Conservation (phyloP, 768 basidiomycete species). For the Saitozyma podzolica region DNA sequence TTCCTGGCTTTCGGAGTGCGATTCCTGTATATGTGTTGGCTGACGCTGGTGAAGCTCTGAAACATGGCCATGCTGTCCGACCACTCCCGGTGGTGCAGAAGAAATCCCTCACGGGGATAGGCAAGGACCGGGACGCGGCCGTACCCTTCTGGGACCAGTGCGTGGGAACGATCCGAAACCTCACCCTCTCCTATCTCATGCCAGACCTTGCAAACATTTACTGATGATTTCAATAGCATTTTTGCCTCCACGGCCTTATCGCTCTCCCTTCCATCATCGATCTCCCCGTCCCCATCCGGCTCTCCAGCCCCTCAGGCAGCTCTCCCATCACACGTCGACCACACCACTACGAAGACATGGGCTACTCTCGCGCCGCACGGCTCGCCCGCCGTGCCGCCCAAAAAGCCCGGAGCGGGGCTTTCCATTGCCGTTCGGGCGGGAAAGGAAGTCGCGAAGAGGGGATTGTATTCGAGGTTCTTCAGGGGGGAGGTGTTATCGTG, state of each 20-base stretch:
- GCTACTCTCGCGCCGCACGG: constrained; percentile 44
- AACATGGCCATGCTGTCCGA: constrained; percentile 71
- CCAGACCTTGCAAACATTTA: not conserved
- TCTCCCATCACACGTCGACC: constrained; percentile 63
- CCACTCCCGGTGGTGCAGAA: constrained; percentile 81
- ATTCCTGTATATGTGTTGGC: not conserved
- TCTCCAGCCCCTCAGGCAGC: constrained; percentile 51
- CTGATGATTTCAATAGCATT: constrained; percentile 57
- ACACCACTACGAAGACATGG: constrained; percentile 58
- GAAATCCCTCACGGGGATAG: constrained; percentile 78
- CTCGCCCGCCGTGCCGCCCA: constrained; percentile 1
- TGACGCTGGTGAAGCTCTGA: constrained; percentile 60
- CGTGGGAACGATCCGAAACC: constrained; percentile 49
- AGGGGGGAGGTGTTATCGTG: constrained; percentile 57
- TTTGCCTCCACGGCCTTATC: constrained; percentile 80
- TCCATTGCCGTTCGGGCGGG: constrained; percentile 59
- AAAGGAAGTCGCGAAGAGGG: constrained; percentile 71
- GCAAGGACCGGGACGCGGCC: constrained; percentile 90
- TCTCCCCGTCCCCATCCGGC: constrained; percentile 22
- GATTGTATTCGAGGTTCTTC: constrained; percentile 78
- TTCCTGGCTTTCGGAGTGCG: too few relatives aligned
- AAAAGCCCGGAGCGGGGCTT: constrained; percentile 54
- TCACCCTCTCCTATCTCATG: not conserved
- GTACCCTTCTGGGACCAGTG: constrained; percentile 99
- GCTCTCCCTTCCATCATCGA: constrained; percentile 63